These are phyloP conservation scores for Acanthamoeba sp. DNA, from an alignment of 208 protist species.

Conservation along the genomic window DNA sequence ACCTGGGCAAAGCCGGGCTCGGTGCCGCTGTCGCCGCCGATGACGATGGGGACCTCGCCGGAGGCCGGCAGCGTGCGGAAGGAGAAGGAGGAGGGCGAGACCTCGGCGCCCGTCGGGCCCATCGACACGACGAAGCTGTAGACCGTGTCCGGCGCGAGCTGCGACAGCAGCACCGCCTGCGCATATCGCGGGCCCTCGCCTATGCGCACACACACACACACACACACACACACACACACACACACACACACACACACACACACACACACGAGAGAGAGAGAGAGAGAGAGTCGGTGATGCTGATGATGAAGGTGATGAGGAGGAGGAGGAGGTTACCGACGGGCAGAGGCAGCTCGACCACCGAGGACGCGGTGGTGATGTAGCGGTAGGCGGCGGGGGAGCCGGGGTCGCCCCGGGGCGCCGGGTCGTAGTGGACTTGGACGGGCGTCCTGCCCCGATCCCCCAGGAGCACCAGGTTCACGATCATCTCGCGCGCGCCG, in stretches of 20 bases:
- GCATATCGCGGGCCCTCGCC: slow-evolving; percentile 1
- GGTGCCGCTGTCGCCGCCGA: neutral
- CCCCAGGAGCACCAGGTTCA: neutral
- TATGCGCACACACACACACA: neutral
- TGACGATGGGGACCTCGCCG: slow-evolving; percentile 23
- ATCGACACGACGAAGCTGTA: slow-evolving; percentile 1
- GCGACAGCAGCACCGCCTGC: neutral
- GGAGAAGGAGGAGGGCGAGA: neutral
- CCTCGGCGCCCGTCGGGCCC: neutral
- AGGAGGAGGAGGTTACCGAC: neutral
- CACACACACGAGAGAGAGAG: no score
- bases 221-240: no score
- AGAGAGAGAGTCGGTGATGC: no score
- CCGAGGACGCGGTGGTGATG: neutral
- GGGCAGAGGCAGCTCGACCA: neutral
- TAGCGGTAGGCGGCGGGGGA: neutral
- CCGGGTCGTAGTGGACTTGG: neutral
- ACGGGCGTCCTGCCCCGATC: neutral
- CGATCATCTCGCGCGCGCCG: neutral
- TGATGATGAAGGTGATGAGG: no score
- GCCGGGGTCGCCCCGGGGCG: neutral
- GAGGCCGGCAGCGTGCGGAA: slow-evolving; percentile 13
- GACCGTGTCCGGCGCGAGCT: neutral
- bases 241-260: no score
- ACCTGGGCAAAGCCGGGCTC: neutral